phyloP scores from a whole-genome alignment of 202 grass and related monocot genomes.

The Elaeis oleifera region DNA sequence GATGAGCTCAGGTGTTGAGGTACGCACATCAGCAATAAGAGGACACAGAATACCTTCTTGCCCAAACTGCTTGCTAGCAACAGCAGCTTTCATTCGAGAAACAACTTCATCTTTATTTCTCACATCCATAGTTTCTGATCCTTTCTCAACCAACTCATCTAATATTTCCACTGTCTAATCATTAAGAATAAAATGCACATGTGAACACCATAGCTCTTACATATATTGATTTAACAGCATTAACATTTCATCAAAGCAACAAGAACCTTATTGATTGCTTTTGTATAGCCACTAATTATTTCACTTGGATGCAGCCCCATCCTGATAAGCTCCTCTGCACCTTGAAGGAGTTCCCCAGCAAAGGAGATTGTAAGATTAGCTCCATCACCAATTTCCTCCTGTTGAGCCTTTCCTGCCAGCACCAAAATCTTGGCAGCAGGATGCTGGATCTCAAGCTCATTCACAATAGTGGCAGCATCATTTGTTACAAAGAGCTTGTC shows the following conservation, averaged over 20 bases:
- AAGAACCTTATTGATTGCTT: conserved; percentile 71
- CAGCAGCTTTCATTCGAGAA: conserved; percentile 74
- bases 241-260: not conserved
- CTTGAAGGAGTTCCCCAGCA: conserved; percentile 74
- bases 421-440: conserved; percentile 90
- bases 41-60: conserved; percentile 80
- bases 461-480: conserved; percentile 73
- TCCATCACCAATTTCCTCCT: conserved; percentile 88
- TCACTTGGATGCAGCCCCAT: conserved; percentile 96
- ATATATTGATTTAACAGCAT: not conserved
- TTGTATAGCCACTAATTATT: conserved; percentile 89
- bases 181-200: conserved; percentile 1
- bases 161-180: conserved; percentile 50
- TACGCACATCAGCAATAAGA: conserved; percentile 83
- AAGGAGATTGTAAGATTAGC: conserved; percentile 94
- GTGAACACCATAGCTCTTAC: too few species aligned
- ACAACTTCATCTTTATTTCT: conserved; percentile 77
- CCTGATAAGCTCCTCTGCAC: conserved; percentile 85
- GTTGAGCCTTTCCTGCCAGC: conserved; percentile 61
- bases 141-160: conserved; percentile 79
- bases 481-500: conserved; percentile 85
- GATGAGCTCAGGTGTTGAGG: not conserved
- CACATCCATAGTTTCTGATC: conserved; percentile 84
- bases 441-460: conserved; percentile 89
- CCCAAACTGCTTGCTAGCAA: conserved; percentile 91